Evolutionary conservation across 108 stramenopile genomes (phyloP), one percentile per base, ranked within the genome.

Genomic region (Pseudonitzschia delicatissima): DNA sequence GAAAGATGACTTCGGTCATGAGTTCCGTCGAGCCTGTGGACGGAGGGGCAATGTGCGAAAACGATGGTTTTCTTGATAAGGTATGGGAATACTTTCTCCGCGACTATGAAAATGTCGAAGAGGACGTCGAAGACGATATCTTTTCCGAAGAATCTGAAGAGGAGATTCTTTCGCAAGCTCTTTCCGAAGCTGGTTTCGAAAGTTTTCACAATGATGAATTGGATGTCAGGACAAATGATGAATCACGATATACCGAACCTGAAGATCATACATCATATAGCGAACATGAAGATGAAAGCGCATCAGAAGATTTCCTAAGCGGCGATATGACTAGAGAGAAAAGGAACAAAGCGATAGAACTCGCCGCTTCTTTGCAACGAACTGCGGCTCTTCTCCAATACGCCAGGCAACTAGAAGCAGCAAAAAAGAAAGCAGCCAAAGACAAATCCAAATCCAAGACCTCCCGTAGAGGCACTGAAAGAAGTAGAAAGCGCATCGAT

Each of bases 61-160:
- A n/a, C n/a, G 1, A 5, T 33, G 53, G 53, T 8, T 28, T 55
- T 5, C 31, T 55, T 5, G 53, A 55, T 13, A 55, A 5, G n/a
- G 23, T 55, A 27, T 55, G 53, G 53, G 53, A 5, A 28, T 33
- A 11, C n/a, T 55, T 55, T 21, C 53, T 55, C 5, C 31, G 31
- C 2, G 53, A 55, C 1, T 55, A 33, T 4, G 53, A 55, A 31
- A 17, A 33, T 27, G 27, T 33, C 18, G 53, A 55, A 5, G 53
- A 55, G 5, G 29, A 33, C 15, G 27, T 15, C 2, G 53, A 31
- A 23, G 53, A 55, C 3, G 9, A 27, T 23, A 13, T 55, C 23
- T 21, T 21, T 55, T 55, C 31, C 31, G 47, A 48, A 6, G 20
- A 21, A 48, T 21, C 20, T 48, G 47, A 48, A n/a, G n/a, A n/a